These are phyloP conservation scores for Agaricus subrufescens DNA, from an alignment of 768 basidiomycete genomes.

Conservation along the genomic window DNA sequence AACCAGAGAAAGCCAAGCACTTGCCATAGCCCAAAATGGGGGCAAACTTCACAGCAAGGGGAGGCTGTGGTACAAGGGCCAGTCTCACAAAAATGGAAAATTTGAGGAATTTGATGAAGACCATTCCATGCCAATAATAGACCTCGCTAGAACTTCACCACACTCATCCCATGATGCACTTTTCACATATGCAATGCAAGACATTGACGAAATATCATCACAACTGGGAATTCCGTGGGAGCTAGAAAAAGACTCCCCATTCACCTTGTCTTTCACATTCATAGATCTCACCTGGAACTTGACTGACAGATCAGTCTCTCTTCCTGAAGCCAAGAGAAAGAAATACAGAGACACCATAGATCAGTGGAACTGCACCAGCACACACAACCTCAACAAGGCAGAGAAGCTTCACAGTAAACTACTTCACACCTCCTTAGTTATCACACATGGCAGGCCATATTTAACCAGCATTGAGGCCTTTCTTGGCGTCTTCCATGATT, in stretches of 20 bases:
- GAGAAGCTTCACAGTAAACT: neutral
- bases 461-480: slow-evolving; percentile 13
- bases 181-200: slow-evolving; percentile 4
- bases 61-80: slow-evolving; percentile 21
- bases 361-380: slow-evolving; percentile 12
- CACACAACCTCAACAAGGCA: slow-evolving; percentile 20
- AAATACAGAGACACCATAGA: slow-evolving; percentile 19
- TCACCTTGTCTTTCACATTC: neutral
- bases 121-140: slow-evolving; percentile 11
- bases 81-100: slow-evolving; percentile 10
- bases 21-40: neutral
- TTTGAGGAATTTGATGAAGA: slow-evolving; percentile 28
- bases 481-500: slow-evolving; percentile 17
- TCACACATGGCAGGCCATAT: neutral
- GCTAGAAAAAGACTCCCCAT: slow-evolving; percentile 12
- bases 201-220: slow-evolving; percentile 27
- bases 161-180: neutral
- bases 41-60: slow-evolving; percentile 2
- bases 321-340: slow-evolving; percentile 12
- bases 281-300: neutral
- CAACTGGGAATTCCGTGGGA: slow-evolving; percentile 20
- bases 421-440: neutral
- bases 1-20: neutral
- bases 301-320: neutral
- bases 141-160: slow-evolving; percentile 16